Conservation (phyloP, 169 alveolate genomes). For the Perkinsus marinus region DNA sequence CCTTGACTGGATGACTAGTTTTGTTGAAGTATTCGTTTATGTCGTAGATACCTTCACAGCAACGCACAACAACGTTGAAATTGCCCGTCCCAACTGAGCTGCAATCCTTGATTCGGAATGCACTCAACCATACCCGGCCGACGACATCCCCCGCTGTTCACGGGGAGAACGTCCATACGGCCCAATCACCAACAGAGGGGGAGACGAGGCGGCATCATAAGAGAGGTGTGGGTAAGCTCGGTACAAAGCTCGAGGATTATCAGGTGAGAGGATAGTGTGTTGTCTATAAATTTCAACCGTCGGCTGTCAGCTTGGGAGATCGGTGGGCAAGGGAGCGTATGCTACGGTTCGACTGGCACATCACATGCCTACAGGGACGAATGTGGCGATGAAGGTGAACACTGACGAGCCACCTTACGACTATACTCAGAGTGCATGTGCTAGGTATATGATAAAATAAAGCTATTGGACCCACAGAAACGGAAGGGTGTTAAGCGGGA, state of each 20-base stretch:
- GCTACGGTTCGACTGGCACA: conserved; percentile 34
- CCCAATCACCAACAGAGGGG: background rate
- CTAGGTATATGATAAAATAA: conserved; percentile 50
- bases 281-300: too few species aligned
- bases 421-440: background rate
- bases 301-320: conserved; percentile 12
- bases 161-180: background rate
- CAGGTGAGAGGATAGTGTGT: too few species aligned
- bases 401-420: background rate
- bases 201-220: background rate
- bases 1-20: background rate
- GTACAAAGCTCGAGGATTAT: background rate
- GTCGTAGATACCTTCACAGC: background rate
- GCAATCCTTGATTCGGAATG: background rate
- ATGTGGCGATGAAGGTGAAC: conserved; percentile 20
- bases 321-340: conserved; percentile 39
- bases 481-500: conserved; percentile 48
- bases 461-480: conserved; percentile 44
- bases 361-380: conserved; percentile 14
- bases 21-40: background rate
- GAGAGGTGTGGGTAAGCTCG: background rate
- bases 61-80: background rate
- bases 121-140: background rate
- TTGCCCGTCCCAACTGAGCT: background rate
- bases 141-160: background rate